Base-by-base conservation (phyloP, 2,329 filamentous ascomycete genomes). In the Scopulariopsis brevicaulis region DNA sequence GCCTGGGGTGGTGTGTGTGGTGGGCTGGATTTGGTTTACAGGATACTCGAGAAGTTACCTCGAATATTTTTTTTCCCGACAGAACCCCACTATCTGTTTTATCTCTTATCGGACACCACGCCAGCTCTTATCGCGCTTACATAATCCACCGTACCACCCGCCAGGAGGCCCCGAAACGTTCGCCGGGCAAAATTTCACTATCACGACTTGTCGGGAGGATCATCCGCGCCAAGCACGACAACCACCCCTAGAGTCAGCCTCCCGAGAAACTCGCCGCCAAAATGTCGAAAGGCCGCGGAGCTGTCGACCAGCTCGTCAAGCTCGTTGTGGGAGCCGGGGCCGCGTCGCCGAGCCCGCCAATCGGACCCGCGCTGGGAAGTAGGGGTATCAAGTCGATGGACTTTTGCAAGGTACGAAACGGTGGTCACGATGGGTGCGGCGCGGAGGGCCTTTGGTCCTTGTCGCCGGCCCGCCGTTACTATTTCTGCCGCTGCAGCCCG, bases 371-470 rank as follows among this genome's bases (percentile, higher is more conserved):
- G 57, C 82, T 99, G 63, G 94, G 94, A 75, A 93, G 87, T 72
- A 97, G 96, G 78, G 94, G 94, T 79, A 89, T 99, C 62, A 99
- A 99, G 79, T 95, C 89, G 59, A 99, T 99, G 87, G 94, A 99
- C 75, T 99, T 97, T 72, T 97, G 94, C 84, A 97, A 97, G 82
- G 93, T 96, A 61, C 61, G 71, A 53, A 55, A 37, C 52, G 15
- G 43, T 32, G 11, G 22, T 46, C 4, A 15, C 40, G n/a, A 46
- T 46, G 15, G n/a, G 15, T n/a, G 15, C 40, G 18, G 40, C 40
- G 18, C 40, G 18, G n/a, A 24, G 46, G 8, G 20, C 58, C 46
- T 46, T 32, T 7, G 55, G 4, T 7, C 24, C 3, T 51, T 56
- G 10, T n/a, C 46, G 46, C 37, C 54, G 4, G 18, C 32, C 5